phyloP scores from a whole-genome alignment of 2,329 filamentous ascomycete genomes.

The Xylariaceae sp. region DNA sequence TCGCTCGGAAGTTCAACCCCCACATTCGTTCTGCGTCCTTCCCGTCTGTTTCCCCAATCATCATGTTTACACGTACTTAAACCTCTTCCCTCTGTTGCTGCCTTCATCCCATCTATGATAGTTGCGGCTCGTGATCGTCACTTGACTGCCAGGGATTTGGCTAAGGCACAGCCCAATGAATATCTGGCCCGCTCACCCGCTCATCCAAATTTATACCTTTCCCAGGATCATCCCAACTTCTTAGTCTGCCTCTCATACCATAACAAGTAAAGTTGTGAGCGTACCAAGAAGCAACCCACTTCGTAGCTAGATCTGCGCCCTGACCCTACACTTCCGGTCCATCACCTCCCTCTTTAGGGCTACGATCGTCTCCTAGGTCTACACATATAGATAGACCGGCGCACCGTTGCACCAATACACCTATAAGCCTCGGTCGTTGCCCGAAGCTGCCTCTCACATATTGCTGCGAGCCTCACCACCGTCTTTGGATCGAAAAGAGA shows the following conservation, averaged over 20 bases:
- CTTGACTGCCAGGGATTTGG: slow-evolving; percentile 4
- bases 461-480: slow-evolving; percentile 14
- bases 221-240: too few relatives aligned
- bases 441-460: slow-evolving; percentile 13
- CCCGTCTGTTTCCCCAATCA: too few relatives aligned
- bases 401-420: neutral
- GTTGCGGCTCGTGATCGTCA: slow-evolving; percentile 24
- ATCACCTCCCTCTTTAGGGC: slow-evolving; percentile 39
- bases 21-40: too few relatives aligned
- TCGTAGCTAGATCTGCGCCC: slow-evolving; percentile 30
- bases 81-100: neutral
- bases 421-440: slow-evolving; percentile 15
- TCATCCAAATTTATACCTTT: neutral
- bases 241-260: neutral
- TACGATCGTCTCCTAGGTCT: slow-evolving; percentile 34
- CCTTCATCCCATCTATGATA: neutral
- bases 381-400: slow-evolving; percentile 11
- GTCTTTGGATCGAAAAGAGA: slow-evolving; percentile 21
- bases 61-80: neutral
- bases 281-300: slow-evolving; percentile 32
- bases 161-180: neutral
- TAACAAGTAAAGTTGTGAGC: slow-evolving; percentile 16
- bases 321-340: slow-evolving; percentile 21
- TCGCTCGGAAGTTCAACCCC: neutral
- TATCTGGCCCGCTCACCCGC: neutral